Percentiles rank a stretch among this genome's conserved stretches.
Evolutionary conservation across 768 basidiomycete species (phyloP).

Genomic region (Rhodotorula toruloides): DNA sequence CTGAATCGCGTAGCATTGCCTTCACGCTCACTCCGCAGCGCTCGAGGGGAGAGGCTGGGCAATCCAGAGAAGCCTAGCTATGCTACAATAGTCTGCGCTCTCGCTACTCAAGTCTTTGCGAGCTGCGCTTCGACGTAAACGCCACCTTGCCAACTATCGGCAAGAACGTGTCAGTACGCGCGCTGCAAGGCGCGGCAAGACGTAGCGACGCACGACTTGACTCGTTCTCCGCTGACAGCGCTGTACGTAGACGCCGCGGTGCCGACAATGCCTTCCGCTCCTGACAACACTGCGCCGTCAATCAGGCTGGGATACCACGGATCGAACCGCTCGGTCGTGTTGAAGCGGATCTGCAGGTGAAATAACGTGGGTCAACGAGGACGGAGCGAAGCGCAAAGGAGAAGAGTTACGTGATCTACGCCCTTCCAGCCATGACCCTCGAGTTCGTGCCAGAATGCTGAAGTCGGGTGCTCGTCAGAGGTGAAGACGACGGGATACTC

Average conservation of each 20-base stretch:
- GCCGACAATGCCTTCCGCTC: neutral
- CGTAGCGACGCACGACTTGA: neutral
- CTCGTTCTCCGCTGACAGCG: neutral
- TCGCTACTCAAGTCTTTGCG: too few species aligned
- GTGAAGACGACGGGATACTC: neutral
- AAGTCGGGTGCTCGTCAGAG: neutral
- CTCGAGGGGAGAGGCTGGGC: too few species aligned
- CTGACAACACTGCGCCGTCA: neutral
- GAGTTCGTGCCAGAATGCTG: neutral
- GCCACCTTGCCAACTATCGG: slow-evolving; percentile 3
- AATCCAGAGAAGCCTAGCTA: too few species aligned
- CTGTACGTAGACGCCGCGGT: neutral
- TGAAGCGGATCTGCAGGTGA: neutral
- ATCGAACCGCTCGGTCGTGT: neutral
- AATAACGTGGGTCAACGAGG: neutral
- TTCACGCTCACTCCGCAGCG: too few species aligned
- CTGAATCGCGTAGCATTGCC: too few species aligned
- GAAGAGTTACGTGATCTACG: neutral
- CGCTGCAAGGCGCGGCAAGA: too few species aligned
- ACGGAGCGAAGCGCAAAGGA: neutral
- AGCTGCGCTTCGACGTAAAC: neutral
- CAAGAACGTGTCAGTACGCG: neutral
- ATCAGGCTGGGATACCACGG: neutral
- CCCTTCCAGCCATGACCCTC: neutral
- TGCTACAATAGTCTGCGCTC: too few species aligned